Conservation (phyloP, 176 grass and related monocot species). For the Aegilops sharonensis region DNA sequence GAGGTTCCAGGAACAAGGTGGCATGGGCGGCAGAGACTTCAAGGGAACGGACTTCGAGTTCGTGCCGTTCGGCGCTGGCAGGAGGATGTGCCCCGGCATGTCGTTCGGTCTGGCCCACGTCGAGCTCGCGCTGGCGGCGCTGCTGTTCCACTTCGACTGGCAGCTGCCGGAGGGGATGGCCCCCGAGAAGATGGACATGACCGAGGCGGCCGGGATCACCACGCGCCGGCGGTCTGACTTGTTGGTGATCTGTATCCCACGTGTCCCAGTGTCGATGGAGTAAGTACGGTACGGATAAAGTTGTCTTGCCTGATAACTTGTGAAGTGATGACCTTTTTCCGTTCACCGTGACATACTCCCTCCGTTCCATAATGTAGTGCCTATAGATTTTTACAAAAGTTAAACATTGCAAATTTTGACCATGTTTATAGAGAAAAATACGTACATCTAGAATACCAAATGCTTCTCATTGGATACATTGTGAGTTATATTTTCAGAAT, state of each 20-base stretch:
- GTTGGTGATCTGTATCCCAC: not conserved
- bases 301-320: no score
- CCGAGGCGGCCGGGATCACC: constrained; percentile 10
- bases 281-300: not conserved
- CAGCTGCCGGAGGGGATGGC: not conserved
- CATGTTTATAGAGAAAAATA: no score
- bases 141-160: constrained; percentile 45
- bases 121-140: constrained; percentile 2
- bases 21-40: not conserved
- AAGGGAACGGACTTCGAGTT: constrained; percentile 31
- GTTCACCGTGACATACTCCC: no score
- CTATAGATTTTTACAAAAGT: no score
- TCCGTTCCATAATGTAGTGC: no score
- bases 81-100: constrained; percentile 46
- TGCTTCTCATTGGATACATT: no score
- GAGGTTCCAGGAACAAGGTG: constrained; percentile 1
- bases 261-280: not conserved
- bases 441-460: no score
- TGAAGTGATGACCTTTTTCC: no score
- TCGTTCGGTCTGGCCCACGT: constrained; percentile 28
- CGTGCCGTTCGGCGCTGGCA: constrained; percentile 35
- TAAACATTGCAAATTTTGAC: no score
- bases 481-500: no score
- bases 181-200: constrained; percentile 10
- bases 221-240: not conserved